These are phyloP conservation scores for Thuidium tamariscinum DNA, from an alignment of 225 moss, liverwort and hornwort genomes.

Conservation along the genomic window DNA sequence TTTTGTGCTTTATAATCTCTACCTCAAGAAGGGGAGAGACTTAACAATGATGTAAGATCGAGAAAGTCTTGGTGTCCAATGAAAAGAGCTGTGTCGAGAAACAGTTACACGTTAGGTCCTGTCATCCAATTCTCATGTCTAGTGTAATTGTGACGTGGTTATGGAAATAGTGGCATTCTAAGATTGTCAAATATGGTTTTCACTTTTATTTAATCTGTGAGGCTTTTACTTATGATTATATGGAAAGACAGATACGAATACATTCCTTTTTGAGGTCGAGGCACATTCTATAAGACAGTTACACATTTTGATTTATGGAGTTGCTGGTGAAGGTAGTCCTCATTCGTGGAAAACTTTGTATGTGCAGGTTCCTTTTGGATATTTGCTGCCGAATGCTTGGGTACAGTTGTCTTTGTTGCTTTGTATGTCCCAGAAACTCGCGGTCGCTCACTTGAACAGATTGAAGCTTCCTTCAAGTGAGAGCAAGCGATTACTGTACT, in stretches of 20 bases:
- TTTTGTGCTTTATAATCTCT: not conserved
- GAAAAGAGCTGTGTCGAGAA: not conserved
- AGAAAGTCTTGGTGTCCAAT: not conserved
- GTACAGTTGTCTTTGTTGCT: conserved; percentile 48
- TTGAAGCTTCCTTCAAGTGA: conserved; percentile 63
- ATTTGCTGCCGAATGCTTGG: conserved; percentile 32
- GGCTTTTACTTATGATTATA: not conserved
- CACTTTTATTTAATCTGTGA: not conserved
- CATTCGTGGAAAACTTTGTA: not conserved
- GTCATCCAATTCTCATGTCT: not conserved
- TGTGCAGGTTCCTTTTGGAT: conserved; percentile 78
- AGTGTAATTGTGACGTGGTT: not conserved
- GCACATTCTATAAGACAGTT: not conserved
- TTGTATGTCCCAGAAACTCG: conserved; percentile 70
- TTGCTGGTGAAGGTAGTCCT: not conserved
- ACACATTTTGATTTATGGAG: not conserved
- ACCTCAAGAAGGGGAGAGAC: not conserved
- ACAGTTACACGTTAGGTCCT: not conserved
- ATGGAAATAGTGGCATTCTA: not conserved
- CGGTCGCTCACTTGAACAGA: conserved; percentile 71
- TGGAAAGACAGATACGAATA: not conserved
- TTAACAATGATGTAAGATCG: not conserved
- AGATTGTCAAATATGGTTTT: not conserved
- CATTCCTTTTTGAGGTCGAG: not conserved
- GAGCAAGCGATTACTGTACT: not conserved